These are phyloP conservation scores for Coemansia sp. DNA, from an alignment of 192 early-diverging fungal species.

Conservation along the genomic window DNA sequence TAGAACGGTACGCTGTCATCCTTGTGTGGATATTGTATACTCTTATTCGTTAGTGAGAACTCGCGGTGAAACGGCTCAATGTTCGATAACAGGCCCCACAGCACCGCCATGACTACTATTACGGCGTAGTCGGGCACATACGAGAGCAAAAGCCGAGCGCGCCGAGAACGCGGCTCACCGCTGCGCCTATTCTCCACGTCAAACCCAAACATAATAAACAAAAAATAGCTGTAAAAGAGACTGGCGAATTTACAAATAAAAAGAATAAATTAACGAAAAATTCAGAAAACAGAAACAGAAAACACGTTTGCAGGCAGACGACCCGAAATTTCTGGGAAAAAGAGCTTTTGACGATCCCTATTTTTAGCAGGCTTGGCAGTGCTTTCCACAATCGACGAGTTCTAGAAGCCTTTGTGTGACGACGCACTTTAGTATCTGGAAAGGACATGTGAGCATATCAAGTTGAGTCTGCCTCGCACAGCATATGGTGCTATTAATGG, in stretches of 20 bases:
- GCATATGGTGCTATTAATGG: no score
- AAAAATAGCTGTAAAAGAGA: not conserved
- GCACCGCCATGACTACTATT: constrained; percentile 59
- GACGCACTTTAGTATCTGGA: no score
- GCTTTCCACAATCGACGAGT: not conserved
- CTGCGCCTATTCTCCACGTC: constrained; percentile 18
- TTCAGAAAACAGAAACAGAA: not conserved
- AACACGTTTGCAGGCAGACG: not conserved
- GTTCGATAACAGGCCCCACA: constrained; percentile 63
- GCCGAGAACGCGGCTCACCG: constrained; percentile 42
- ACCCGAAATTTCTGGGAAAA: not conserved
- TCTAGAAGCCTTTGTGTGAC: no score
- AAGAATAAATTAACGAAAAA: not conserved
- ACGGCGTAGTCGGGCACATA: constrained; percentile 62
- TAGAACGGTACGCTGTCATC: constrained; percentile 57
- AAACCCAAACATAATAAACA: constrained; percentile 20
- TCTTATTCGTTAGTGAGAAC: constrained; percentile 73
- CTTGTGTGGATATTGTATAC: constrained; percentile 67
- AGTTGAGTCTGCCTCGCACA: no score
- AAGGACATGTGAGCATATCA: no score
- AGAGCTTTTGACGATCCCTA: not conserved
- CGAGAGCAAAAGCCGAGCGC: constrained; percentile 49
- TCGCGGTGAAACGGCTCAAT: constrained; percentile 71
- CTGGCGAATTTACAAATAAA: not conserved
- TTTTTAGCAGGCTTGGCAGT: not conserved